Evolutionary conservation across 2,329 filamentous ascomycete species (phyloP).

Genomic region (Neofusicoccum parvum): DNA sequence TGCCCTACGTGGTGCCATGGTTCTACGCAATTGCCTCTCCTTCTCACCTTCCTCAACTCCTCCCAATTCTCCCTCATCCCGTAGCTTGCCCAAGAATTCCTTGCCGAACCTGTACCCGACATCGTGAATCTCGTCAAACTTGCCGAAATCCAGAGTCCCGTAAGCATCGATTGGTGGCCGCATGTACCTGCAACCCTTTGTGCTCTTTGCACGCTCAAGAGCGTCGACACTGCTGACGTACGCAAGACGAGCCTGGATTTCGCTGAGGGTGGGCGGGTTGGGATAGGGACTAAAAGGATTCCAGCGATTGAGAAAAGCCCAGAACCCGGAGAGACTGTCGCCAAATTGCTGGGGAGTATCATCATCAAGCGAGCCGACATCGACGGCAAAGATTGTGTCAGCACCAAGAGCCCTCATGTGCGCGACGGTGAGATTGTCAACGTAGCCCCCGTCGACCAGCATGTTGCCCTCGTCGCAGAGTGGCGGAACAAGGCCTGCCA

Average conservation of each 20-base stretch:
- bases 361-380: conserved; percentile 91
- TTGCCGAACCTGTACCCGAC: conserved; percentile 86
- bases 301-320: conserved; percentile 95
- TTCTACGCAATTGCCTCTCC: conserved; percentile 53
- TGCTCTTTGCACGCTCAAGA: conserved; percentile 87
- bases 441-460: conserved; percentile 93
- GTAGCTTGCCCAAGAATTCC: conserved; percentile 74
- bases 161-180: conserved; percentile 91
- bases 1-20: conserved; percentile 54
- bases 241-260: conserved; percentile 92
- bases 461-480: conserved; percentile 96
- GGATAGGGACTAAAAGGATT: conserved; percentile 88
- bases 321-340: conserved; percentile 90
- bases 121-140: conserved; percentile 95
- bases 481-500: conserved; percentile 88
- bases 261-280: conserved; percentile 90
- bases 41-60: conserved; percentile 55
- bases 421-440: conserved; percentile 94
- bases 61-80: conserved; percentile 74
- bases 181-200: conserved; percentile 93
- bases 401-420: conserved; percentile 96
- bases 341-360: conserved; percentile 90
- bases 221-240: conserved; percentile 96
- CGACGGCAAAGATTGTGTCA: conserved; percentile 92
- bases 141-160: conserved; percentile 92